Conservation (phyloP, 352 stramenopile species). For the Pythium sp. region DNA sequence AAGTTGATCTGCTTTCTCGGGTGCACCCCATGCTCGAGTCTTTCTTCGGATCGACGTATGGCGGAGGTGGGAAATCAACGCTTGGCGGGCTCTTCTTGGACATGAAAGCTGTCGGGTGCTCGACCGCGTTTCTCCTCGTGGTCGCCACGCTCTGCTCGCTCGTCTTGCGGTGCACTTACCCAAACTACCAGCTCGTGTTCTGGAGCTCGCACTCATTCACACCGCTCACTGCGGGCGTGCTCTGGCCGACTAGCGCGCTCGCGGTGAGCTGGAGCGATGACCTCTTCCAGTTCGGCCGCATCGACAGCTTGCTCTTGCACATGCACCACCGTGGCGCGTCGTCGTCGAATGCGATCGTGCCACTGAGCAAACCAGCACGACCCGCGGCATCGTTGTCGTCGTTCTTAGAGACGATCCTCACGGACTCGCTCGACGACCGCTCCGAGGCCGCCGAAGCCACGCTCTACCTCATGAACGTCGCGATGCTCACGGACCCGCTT, state of each 20-base stretch:
- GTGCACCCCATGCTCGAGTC: slow-evolving; percentile 10
- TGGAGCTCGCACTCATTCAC: slow-evolving; percentile 11
- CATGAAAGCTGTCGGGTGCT: slow-evolving; percentile 7
- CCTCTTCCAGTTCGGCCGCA: slow-evolving; percentile 2
- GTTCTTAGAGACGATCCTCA: slow-evolving; percentile 3
- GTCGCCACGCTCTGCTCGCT: neutral
- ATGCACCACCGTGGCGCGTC: neutral
- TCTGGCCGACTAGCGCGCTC: neutral
- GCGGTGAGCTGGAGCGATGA: slow-evolving; percentile 17
- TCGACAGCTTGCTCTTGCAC: neutral
- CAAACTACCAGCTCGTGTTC: slow-evolving; percentile 6
- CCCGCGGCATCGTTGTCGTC: neutral
- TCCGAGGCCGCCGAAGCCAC: neutral
- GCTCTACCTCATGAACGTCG: slow-evolving; percentile 30
- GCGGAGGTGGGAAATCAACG: neutral
- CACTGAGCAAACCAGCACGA: neutral
- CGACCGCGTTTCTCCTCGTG: neutral
- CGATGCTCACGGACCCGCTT: slow-evolving; percentile 26
- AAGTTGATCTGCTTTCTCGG: neutral
- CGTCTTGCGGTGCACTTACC: neutral
- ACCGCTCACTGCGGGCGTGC: neutral
- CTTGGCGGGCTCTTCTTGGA: slow-evolving; percentile 11
- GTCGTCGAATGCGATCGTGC: neutral
- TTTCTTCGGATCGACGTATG: neutral
- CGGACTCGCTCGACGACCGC: slow-evolving; percentile 15